These are phyloP conservation scores for Hypoxylon sp. DNA, from an alignment of 2,329 filamentous ascomycete genomes.

Conservation along the genomic window DNA sequence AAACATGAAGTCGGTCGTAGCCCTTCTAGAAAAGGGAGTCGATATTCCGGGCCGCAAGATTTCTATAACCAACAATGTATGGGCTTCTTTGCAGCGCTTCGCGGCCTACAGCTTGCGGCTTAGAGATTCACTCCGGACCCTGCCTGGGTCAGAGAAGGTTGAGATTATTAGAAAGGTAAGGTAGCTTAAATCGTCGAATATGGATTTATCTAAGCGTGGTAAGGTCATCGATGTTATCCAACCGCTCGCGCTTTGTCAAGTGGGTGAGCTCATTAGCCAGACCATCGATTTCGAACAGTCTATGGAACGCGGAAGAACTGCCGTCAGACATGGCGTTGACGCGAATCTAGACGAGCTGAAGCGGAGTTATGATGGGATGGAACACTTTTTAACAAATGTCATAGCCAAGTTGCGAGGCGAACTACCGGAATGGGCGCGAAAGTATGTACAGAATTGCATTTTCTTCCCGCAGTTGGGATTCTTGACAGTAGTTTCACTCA, in stretches of 20 bases:
- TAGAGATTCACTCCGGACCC: slow-evolving; percentile 72
- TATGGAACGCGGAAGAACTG: slow-evolving; percentile 77
- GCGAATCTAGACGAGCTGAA: slow-evolving; percentile 83
- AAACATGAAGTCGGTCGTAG: slow-evolving; percentile 79
- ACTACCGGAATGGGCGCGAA: slow-evolving; percentile 72
- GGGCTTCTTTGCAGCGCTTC: slow-evolving; percentile 81
- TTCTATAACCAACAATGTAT: slow-evolving; percentile 76
- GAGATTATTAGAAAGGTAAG: slow-evolving; percentile 68
- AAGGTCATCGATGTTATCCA: slow-evolving; percentile 66
- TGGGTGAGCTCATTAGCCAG: slow-evolving; percentile 80
- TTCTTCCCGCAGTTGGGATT: slow-evolving; percentile 96
- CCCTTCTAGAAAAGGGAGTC: slow-evolving; percentile 84
- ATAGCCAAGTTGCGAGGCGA: slow-evolving; percentile 73
- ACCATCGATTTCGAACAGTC: slow-evolving; percentile 87
- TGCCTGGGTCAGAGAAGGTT: slow-evolving; percentile 68
- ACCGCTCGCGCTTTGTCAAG: slow-evolving; percentile 67
- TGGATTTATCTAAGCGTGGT: slow-evolving; percentile 7
- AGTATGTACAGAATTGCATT: slow-evolving; percentile 79
- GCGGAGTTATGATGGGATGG: slow-evolving; percentile 82
- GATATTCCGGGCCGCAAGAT: slow-evolving; percentile 64
- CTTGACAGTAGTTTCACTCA: slow-evolving; percentile 79
- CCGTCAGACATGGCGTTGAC: slow-evolving; percentile 81
- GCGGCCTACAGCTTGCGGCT: slow-evolving; percentile 79
- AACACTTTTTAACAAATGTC: slow-evolving; percentile 78
- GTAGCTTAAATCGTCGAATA: not conserved